Base-by-base conservation (phyloP, 2,329 filamentous ascomycete genomes). In the Sarocladium kiliense region DNA sequence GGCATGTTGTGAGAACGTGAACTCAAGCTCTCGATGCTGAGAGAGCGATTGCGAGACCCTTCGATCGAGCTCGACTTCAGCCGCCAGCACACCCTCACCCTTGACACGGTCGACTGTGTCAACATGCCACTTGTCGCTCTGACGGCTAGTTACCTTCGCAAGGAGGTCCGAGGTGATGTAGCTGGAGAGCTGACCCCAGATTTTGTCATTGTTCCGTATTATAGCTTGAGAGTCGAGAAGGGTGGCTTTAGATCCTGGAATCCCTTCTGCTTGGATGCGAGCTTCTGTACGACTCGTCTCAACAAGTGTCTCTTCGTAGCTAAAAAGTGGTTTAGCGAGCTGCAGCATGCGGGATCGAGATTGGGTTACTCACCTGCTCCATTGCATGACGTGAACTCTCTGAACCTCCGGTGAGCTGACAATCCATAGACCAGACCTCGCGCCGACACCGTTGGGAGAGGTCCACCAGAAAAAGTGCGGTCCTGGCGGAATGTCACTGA, bases 391-490 rank as follows among this genome's bases (percentile, higher is more conserved):
- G 56, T 75, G 73, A 19, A 76, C 68, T 19, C 50, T 53, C 3
- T 63, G 65, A 11, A 65, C 61, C 3, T 27, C 19, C 26, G 32
- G 9, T 1, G 65, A 66, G 0, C 73, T 72, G 42, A 75, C 65
- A 55, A 85, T 71, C 82, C 82, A 86, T 63, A 79, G 83, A 4
- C 81, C 84, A 55, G 73, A 78, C 3, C 83, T 75, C 27, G 74
- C 66, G 2, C 79, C 79, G 18, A 74, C 70, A 18, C 72, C 71
- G 2, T 71, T 70, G 0, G 75, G 72, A 21, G 79, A 73, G 2
- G 81, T 73, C 26, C 79, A 75, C 81, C 82, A 86, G 56, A 85
- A 71, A 57, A 86, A 78, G 63, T 86, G 84, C 14, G 77, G 65
- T 0, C 84, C 84, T 0, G 71, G 63, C 0, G 81, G 80, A 25